Percentiles rank a stretch among this genome's conserved stretches.
Conservation (phyloP, 176 grass and related monocot species). For the Luzula sylvatica region DNA sequence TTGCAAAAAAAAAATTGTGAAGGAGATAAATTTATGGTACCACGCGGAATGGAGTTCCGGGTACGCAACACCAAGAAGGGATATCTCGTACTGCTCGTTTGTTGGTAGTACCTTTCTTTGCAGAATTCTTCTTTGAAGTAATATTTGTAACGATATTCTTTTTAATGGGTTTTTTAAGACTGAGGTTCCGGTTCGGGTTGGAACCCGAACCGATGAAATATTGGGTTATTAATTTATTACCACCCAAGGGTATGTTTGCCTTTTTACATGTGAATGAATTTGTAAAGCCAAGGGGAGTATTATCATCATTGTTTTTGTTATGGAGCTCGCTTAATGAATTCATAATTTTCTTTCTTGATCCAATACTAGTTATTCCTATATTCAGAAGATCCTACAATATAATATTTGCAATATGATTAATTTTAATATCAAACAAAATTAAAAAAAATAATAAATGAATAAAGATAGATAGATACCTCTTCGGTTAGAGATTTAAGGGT, state of each 20-base stretch:
- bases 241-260: conserved; percentile 30
- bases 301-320: conserved; percentile 33
- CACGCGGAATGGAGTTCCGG: conserved; percentile 94
- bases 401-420: conserved; percentile 21
- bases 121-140: conserved; percentile 23
- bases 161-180: conserved; percentile 26
- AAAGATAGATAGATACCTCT: conserved; percentile 44
- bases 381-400: conserved; percentile 69
- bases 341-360: conserved; percentile 77
- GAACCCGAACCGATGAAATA: conserved; percentile 51
- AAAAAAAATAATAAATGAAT: background rate
- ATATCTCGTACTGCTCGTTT: conserved; percentile 56
- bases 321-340: conserved; percentile 51
- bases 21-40: conserved; percentile 30
- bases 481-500: conserved; percentile 83
- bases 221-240: conserved; percentile 89
- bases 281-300: conserved; percentile 22
- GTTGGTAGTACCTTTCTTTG: conserved; percentile 30
- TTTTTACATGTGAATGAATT: conserved; percentile 33
- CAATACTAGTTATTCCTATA: conserved; percentile 72
- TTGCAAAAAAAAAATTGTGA: no score
- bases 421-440: conserved; percentile 5
- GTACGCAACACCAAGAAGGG: conserved; percentile 72
- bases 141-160: conserved; percentile 26
- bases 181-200: conserved; percentile 20